A percentile compares a stretch with the other conserved stretches of the same genome.
phyloP scores from a whole-genome alignment of 768 basidiomycete genomes.

The Rhodotorula taiwanensis region DNA sequence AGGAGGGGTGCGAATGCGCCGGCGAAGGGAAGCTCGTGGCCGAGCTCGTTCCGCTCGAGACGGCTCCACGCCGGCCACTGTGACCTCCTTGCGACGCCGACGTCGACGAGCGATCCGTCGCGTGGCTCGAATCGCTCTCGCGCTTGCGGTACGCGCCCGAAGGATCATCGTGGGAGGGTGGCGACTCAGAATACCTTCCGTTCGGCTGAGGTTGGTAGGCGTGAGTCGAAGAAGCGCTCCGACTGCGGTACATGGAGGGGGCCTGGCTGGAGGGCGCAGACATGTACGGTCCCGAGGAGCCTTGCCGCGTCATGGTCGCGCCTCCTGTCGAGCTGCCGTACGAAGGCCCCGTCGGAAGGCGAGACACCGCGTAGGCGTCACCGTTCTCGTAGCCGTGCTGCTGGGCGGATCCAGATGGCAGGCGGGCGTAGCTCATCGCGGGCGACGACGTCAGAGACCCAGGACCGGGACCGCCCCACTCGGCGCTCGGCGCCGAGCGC shows the following conservation, averaged over 20 bases:
- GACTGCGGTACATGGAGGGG: constrained; percentile 44
- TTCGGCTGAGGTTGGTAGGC: constrained; percentile 42
- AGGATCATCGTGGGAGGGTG: no score
- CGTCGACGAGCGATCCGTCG: constrained; percentile 37
- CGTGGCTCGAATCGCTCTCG: constrained; percentile 28
- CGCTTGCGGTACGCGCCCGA: no score
- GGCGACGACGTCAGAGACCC: constrained; percentile 30
- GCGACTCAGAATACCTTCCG: no score
- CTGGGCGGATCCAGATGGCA: neutral
- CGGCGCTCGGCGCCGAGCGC: constrained; percentile 32
- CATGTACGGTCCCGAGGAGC: neutral
- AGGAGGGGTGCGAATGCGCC: no score
- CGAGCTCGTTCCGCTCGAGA: neutral
- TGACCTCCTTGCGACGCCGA: constrained; percentile 5
- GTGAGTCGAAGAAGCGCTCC: constrained; percentile 47
- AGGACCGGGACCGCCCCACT: constrained; percentile 29
- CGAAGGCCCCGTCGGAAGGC: constrained; percentile 20
- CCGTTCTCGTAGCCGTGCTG: no score
- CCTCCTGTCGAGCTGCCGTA: constrained; percentile 5
- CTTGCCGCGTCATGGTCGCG: constrained; percentile 28
- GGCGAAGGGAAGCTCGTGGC: neutral
- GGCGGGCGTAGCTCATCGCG: constrained; percentile 17
- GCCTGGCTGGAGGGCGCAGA: constrained; percentile 21
- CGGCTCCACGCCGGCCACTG: neutral
- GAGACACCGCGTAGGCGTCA: no score